Evolutionary conservation across 176 grass and related monocot species (phyloP).

Genomic region (Zea mays): Zm-B73-REFERENCE-NAM-5.0 NC_050104.1:141005501-141006000

Average conservation of each 20-base stretch:
- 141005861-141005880: slow-evolving; percentile 94
- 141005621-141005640: slow-evolving; percentile 72
- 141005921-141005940: no score
- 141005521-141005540: slow-evolving; percentile 79
- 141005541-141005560: slow-evolving; percentile 62
- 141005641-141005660: slow-evolving; percentile 83
- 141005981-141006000: no score
- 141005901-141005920: no score
- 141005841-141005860: slow-evolving; percentile 89
- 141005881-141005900: slow-evolving; percentile 98
- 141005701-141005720: slow-evolving; percentile 94
- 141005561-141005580: slow-evolving; percentile 65
- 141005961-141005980: no score
- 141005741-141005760: slow-evolving; percentile 52
- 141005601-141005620: slow-evolving; percentile 43
- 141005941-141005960: no score
- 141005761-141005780: slow-evolving; percentile 33
- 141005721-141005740: slow-evolving; percentile 76
- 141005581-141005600: slow-evolving; percentile 40
- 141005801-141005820: slow-evolving; percentile 50
- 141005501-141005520: slow-evolving; percentile 74
- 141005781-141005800: slow-evolving; percentile 19
- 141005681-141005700: slow-evolving; percentile 93
- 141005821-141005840: slow-evolving; percentile 89
- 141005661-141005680: slow-evolving; percentile 70